Evolutionary conservation across 2,329 filamentous ascomycete species (phyloP).

Genomic region (Tolypocladium sp.): DNA sequence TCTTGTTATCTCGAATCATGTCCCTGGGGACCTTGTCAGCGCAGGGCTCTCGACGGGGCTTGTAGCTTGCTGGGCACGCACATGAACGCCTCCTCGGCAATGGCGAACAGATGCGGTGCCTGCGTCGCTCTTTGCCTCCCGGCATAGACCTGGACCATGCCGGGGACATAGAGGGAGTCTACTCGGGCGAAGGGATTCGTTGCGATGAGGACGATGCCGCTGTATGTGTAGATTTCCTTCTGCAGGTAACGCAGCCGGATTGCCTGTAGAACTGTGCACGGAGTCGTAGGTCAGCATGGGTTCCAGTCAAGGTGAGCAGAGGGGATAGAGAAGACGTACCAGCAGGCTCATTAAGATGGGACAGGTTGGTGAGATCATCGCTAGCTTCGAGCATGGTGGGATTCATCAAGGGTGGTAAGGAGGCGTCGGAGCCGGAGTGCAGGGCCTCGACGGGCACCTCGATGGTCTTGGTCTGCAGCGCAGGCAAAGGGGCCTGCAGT

Average conservation of each 20-base stretch:
- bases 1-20: constrained; percentile 92
- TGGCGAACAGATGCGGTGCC: constrained; percentile 95
- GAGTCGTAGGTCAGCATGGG: constrained; percentile 9
- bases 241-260: constrained; percentile 95
- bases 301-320: not conserved
- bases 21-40: constrained; percentile 53
- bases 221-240: constrained; percentile 99
- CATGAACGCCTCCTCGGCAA: constrained; percentile 98
- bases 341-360: constrained; percentile 95
- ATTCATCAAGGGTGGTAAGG: constrained; percentile 92
- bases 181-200: constrained; percentile 97
- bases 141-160: constrained; percentile 99
- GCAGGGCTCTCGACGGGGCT: not conserved
- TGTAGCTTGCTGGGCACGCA: constrained; percentile 35
- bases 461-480: constrained; percentile 61
- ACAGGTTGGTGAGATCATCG: constrained; percentile 94
- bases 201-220: constrained; percentile 95
- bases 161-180: constrained; percentile 95
- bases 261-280: constrained; percentile 73
- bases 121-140: constrained; percentile 95
- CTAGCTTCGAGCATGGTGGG: constrained; percentile 96
- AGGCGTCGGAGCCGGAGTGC: constrained; percentile 65
- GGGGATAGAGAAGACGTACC: constrained; percentile 43
- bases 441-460: constrained; percentile 70
- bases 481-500: constrained; percentile 2